Base-by-base conservation (phyloP, 2,329 filamentous ascomycete genomes). In the Penicillium sp. region DNA sequence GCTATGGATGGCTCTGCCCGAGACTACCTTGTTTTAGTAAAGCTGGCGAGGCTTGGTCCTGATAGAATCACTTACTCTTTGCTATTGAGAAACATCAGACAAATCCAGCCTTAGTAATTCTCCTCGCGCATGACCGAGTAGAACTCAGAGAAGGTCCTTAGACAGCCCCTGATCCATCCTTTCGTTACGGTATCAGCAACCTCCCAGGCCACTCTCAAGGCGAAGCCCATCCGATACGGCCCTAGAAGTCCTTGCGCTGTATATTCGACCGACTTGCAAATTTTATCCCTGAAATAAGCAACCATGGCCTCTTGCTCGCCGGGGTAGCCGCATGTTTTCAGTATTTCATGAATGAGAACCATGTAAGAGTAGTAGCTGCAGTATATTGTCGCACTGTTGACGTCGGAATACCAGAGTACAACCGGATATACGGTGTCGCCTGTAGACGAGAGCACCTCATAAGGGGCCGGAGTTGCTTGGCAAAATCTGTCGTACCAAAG, bases 191-290 rank as follows among this genome's bases (percentile, higher is more conserved):
- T 38, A 48, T 72, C 69, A 17, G 67, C 68, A 23, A 69, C 64
- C 59, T 74, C 70, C 8, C 70, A 68, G 9, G 65, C 70, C 21
- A 73, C 70, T 9, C 64, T 66, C 23, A 73, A 53, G 8, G 71
- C 57, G 47, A 74, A 73, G 2, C 66, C 71, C 63, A 73, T 64
- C 58, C 70, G 64, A 52, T 67, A 73, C 6, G 70, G 71, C 0
- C 72, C 71, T 15, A 74, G 56, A 3, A 69, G 52, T 3, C 71
- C 72, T 7, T 61, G 63, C 7, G 66, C 55, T 45, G 64, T 67
- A 44, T 69, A 73, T 59, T 73, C 71, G n/a, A 74, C 66, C 0
- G 71, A 73, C 49, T 64, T 69, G 63, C 72, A 74, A n/a, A 74
- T 73, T 58, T 70, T 70, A 56, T 73, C 71, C 17, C 67, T 65